Base-by-base conservation (phyloP, 1,284 basidiomycete genomes). In the Lignosus rhinocerotis region DNA sequence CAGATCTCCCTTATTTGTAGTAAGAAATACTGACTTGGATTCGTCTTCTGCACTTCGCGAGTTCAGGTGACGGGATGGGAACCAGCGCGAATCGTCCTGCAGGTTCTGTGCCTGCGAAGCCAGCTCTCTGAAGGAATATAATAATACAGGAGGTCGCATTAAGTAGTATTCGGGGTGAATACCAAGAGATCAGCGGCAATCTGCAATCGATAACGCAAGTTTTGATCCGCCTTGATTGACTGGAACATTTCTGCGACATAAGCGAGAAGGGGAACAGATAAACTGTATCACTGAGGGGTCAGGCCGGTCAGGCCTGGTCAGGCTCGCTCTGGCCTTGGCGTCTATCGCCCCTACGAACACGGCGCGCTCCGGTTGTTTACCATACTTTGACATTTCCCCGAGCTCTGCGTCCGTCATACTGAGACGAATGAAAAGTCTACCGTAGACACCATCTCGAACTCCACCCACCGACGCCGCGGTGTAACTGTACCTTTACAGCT, bases 181-280 rank as follows among this genome's bases (percentile, higher is more conserved):
- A 25, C 25, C 25, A 25, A 25, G 25, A 14, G 33, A 55, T 59
- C 55, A 56, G 62, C 62, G 62, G 52, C 62, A 61, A 64, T 64
- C 62, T 52, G 31, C 39, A 51, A 46, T 51, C 56, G 57, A 59
- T 44, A 55, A 55, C 55, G 42, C 59, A 25, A 53, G 59, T 47
- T 53, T 57, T 60, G 62, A 63, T 63, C 58, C 56, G 59, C 59
- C 56, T 58, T 63, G 59, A 63, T 60, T 60, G 55, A 53, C 58
- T 51, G 54, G 52, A 39, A 53, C 45, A 25, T 50, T 55, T 47
- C 53, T 32, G 46, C 38, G 50, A 51, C 50, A 51, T 25, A 14
- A 44, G 31, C 42, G 21, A 41, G n/a, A 50, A 46, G 43, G 51
- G 36, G 34, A 32, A 42, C 51, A 47, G 34, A 17, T 14, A 10